Conservation (phyloP, 23 red algal species). For the Gracilaria domingensis region DNA sequence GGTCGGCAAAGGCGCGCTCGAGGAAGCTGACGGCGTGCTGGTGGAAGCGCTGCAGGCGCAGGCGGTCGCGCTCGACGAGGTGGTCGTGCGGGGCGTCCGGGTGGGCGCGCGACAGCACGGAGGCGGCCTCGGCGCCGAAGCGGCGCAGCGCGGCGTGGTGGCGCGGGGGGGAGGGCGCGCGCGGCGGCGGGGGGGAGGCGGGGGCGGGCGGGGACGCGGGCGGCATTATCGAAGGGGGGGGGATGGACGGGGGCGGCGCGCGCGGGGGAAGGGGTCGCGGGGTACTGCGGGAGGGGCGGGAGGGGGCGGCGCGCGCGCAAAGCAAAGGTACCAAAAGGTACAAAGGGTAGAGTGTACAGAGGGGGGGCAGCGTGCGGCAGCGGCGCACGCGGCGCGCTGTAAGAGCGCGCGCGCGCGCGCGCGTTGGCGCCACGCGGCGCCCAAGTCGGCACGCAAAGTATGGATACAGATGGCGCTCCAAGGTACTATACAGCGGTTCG, state of each 20-base stretch:
- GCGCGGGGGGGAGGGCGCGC: background rate
- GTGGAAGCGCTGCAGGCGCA: conserved; percentile 74
- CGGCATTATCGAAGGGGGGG: background rate
- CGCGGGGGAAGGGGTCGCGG: background rate
- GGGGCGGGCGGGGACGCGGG: background rate
- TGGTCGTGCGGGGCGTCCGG: conserved; percentile 42
- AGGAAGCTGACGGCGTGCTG: conserved; percentile 70
- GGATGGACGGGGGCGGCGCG: background rate
- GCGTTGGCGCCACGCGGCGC: too few species aligned
- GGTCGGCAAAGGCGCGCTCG: conserved; percentile 65
- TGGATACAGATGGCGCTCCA: too few species aligned
- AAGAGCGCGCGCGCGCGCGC: too few species aligned
- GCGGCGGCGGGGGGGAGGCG: background rate
- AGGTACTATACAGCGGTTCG: too few species aligned
- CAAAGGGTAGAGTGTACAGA: too few species aligned
- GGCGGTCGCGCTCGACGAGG: conserved; percentile 51
- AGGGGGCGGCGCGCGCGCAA: too few species aligned
- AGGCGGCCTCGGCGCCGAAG: conserved; percentile 47
- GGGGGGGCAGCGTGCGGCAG: too few species aligned
- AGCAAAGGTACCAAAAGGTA: too few species aligned
- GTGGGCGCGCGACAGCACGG: conserved; percentile 70
- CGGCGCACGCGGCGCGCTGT: too few species aligned
- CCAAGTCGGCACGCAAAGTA: too few species aligned
- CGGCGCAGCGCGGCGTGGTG: conserved; percentile 26
- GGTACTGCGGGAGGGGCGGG: background rate